phyloP scores from a whole-genome alignment of 305 asterid genomes.

The Lippia alba region DNA sequence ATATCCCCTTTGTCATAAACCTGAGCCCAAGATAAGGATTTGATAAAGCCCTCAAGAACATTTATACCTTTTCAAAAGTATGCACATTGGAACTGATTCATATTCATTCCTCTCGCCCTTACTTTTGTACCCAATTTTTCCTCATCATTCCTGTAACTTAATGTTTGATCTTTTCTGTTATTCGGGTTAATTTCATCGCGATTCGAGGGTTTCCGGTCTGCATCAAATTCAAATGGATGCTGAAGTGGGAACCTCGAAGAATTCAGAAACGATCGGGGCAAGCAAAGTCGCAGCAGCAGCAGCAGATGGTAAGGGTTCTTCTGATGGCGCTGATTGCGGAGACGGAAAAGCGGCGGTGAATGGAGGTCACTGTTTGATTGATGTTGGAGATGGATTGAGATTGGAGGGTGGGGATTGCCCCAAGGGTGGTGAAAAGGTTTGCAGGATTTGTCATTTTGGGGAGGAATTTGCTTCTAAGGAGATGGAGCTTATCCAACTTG shows the following conservation, averaged over 20 bases:
- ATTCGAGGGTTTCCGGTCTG: too few relatives aligned
- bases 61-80: conserved; percentile 4
- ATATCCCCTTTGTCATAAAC: conserved; percentile 7
- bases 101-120: neutral
- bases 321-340: too few relatives aligned
- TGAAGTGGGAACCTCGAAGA: neutral
- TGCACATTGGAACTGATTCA: conserved; percentile 18
- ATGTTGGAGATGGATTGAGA: conserved; percentile 11
- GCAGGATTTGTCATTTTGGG: conserved; percentile 65
- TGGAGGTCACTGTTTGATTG: too few relatives aligned
- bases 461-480: conserved; percentile 25
- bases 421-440: conserved; percentile 37
- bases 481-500: conserved; percentile 43
- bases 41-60: conserved; percentile 2
- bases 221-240: neutral
- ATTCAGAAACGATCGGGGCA: neutral
- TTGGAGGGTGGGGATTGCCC: neutral
- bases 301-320: neutral
- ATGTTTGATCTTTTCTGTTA: too few relatives aligned
- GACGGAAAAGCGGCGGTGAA: too few relatives aligned
- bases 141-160: neutral
- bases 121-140: neutral
- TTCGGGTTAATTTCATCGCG: too few relatives aligned
- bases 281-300: too few relatives aligned
- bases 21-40: conserved; percentile 30